Percentiles rank a stretch among this genome's conserved stretches.
phyloP scores from a whole-genome alignment of 2,329 filamentous ascomycete species.

The Botrytis galanthina region DNA sequence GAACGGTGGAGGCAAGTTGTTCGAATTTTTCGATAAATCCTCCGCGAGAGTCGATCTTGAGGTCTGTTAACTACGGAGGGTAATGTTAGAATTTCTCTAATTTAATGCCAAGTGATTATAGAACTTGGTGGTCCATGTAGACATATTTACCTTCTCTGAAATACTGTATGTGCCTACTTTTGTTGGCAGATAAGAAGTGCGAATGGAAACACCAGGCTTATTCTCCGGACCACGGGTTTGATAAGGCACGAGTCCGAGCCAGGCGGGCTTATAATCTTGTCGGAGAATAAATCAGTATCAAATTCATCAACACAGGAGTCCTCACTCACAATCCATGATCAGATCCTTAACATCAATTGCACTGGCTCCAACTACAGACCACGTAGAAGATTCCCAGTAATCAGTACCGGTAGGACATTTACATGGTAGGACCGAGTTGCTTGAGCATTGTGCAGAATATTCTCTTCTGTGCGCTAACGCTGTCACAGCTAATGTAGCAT shows the following conservation, averaged over 20 bases:
- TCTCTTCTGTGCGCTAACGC: background rate
- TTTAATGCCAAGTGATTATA: background rate
- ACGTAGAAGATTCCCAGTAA: conserved; percentile 15
- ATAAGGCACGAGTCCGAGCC: conserved; percentile 3
- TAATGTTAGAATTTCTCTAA: background rate
- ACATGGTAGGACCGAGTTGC: background rate
- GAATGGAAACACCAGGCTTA: conserved; percentile 10
- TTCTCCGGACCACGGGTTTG: conserved; percentile 1
- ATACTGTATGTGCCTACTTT: conserved; percentile 11
- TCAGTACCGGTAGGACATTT: background rate
- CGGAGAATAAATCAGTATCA: background rate
- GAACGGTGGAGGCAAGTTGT: conserved; percentile 3
- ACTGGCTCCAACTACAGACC: background rate
- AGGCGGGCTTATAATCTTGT: background rate
- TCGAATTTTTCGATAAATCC: conserved; percentile 12
- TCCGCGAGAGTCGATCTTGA: conserved; percentile 1
- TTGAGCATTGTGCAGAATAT: background rate
- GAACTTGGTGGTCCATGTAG: background rate
- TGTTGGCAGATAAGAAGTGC: background rate
- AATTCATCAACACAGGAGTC: accelerated
- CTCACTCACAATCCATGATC: conserved; percentile 12
- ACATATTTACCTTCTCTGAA: background rate
- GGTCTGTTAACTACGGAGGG: background rate
- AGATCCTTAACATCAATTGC: conserved; percentile 10
- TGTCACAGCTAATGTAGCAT: background rate